phyloP scores from a whole-genome alignment of 1,284 basidiomycete genomes.

The Trichosporon sp. region DNA sequence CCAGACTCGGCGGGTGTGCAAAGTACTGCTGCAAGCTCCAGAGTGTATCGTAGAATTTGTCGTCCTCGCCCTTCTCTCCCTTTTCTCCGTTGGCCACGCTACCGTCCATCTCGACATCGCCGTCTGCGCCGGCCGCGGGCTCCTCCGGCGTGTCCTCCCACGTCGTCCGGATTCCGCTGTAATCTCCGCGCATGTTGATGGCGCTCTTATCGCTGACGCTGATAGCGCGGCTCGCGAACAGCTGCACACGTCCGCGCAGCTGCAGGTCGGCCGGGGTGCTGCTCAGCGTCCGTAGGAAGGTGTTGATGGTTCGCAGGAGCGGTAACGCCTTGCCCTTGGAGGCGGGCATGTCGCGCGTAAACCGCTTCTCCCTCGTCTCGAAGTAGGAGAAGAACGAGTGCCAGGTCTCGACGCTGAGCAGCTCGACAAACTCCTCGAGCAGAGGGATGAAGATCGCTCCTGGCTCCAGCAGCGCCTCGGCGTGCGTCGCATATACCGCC shows the following conservation, averaged over 20 bases:
- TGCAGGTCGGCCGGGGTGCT: conserved; percentile 49
- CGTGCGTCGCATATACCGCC: conserved; percentile 30
- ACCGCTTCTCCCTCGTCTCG: conserved; percentile 49
- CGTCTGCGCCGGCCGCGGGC: conserved; percentile 27
- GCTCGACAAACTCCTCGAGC: conserved; percentile 51
- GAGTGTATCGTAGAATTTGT: conserved; percentile 52
- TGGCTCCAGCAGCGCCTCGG: conserved; percentile 42
- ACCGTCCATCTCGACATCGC: conserved; percentile 38
- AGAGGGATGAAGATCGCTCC: conserved; percentile 52
- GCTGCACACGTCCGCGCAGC: conserved; percentile 51
- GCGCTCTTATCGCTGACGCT: conserved; percentile 53
- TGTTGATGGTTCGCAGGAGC: conserved; percentile 49
- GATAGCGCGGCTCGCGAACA: conserved; percentile 50
- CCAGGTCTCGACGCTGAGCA: conserved; percentile 49
- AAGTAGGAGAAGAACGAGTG: conserved; percentile 47
- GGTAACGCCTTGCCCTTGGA: conserved; percentile 53
- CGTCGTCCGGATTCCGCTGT: conserved; percentile 43
- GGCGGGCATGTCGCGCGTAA: conserved; percentile 52
- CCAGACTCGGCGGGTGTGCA: conserved; percentile 49
- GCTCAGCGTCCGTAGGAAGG: conserved; percentile 48
- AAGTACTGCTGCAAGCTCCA: conserved; percentile 56
- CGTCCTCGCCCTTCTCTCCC: conserved; percentile 26
- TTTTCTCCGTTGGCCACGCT: neutral
- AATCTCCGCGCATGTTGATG: conserved; percentile 53
- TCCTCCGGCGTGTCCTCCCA: conserved; percentile 41